Conservation (phyloP, 73 alveolate species). For the Stentor coeruleus region DNA sequence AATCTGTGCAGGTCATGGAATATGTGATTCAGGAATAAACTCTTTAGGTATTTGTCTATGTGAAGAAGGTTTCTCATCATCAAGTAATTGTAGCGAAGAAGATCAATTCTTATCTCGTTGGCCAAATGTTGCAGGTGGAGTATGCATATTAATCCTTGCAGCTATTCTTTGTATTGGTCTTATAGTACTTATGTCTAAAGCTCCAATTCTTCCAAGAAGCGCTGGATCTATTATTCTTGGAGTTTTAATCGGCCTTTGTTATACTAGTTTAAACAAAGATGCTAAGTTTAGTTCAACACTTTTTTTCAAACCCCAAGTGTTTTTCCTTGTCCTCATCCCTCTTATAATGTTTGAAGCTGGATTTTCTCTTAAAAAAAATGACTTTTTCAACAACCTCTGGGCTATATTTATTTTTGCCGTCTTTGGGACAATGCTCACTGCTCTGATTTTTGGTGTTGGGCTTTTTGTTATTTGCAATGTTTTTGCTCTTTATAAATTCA, state of each 20-base stretch:
- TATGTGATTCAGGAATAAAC: conserved; percentile 14
- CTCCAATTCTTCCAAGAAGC: neutral
- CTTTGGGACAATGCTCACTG: conserved; percentile 41
- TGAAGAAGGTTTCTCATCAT: neutral
- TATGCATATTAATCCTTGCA: neutral
- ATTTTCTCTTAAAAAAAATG: conserved; percentile 31
- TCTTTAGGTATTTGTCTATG: conserved; percentile 23
- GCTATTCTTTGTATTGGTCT: neutral
- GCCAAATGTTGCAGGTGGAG: neutral
- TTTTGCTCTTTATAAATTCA: conserved; percentile 21
- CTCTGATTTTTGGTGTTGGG: conserved; percentile 26
- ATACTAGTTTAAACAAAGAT: neutral
- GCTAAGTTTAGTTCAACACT: conserved; percentile 8
- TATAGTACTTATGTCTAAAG: neutral
- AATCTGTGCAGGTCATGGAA: conserved; percentile 24
- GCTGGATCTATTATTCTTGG: conserved; percentile 14
- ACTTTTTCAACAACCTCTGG: conserved; percentile 37
- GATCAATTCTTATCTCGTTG: neutral
- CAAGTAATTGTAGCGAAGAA: conserved; percentile 14
- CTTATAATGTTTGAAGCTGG: conserved; percentile 61
- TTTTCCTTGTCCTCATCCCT: conserved; percentile 41
- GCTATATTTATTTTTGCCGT: conserved; percentile 39
- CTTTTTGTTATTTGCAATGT: conserved; percentile 33
- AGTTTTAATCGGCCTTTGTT: neutral
- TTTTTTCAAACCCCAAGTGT: conserved; percentile 39